Percentiles rank a stretch among this genome's conserved stretches.
These are phyloP conservation scores for Chlamydomonas sp. DNA, from an alignment of 139 green algal genomes.

Conservation along the genomic window DNA sequence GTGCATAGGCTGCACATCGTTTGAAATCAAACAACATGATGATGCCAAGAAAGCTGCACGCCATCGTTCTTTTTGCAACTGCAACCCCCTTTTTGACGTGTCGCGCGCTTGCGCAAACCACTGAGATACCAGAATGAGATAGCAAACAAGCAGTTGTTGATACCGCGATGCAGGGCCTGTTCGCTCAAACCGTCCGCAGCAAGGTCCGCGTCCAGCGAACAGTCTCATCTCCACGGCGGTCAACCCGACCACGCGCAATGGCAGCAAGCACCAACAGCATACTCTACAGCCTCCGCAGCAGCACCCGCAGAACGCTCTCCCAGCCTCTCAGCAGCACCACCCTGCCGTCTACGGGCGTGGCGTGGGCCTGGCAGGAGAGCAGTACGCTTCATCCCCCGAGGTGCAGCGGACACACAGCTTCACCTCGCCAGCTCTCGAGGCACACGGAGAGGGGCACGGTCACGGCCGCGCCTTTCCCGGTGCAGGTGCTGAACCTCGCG, in stretches of 20 bases:
- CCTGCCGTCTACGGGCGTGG: background rate
- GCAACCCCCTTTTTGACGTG: background rate
- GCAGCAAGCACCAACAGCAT: background rate
- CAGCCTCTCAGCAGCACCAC: background rate
- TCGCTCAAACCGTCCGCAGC: constrained; percentile 18
- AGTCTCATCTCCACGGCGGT: constrained; percentile 64
- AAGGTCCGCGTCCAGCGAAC: constrained; percentile 46
- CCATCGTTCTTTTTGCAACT: background rate
- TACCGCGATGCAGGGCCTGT: constrained; percentile 8
- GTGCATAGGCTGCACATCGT: background rate
- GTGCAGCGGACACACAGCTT: constrained; percentile 52
- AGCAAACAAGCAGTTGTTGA: background rate
- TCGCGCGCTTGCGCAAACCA: background rate
- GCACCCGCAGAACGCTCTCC: background rate
- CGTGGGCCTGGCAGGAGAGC: constrained; percentile 14
- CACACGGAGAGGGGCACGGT: background rate
- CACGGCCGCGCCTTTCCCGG: background rate
- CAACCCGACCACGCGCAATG: constrained; percentile 25
- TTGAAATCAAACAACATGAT: background rate
- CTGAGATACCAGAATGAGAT: background rate
- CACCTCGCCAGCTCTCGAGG: constrained; percentile 42
- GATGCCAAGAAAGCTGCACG: background rate
- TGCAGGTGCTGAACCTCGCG: background rate
- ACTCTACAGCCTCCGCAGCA: constrained; percentile 20
- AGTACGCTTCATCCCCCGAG: constrained; percentile 55